Conservation (phyloP, 352 stramenopile genomes). For the Elongisporangium undulatum region DNA sequence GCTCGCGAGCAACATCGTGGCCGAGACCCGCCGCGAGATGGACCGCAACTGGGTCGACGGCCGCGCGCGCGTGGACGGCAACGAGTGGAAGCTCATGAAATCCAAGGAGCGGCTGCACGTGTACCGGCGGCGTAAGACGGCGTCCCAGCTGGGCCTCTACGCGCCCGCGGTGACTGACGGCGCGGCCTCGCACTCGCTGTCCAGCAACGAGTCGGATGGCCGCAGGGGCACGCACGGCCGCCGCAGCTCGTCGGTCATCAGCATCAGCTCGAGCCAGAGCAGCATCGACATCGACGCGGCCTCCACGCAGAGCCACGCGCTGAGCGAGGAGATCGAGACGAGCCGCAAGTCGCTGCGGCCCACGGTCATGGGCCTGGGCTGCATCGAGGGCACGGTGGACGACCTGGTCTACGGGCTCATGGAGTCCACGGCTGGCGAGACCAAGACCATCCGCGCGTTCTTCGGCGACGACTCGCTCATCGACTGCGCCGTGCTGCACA, state of each 20-base stretch:
- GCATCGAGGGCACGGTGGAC: slow-evolving; percentile 41
- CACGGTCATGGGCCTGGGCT: slow-evolving; percentile 42
- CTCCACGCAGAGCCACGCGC: slow-evolving; percentile 13
- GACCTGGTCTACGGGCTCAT: slow-evolving; percentile 48
- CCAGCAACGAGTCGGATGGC: background rate
- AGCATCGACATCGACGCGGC: slow-evolving; percentile 14
- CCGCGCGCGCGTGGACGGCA: slow-evolving; percentile 48
- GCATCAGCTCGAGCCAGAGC: slow-evolving; percentile 7
- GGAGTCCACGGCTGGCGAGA: slow-evolving; percentile 47
- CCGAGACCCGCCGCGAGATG: slow-evolving; percentile 53
- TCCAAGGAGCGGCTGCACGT: slow-evolving; percentile 64
- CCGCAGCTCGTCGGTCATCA: slow-evolving; percentile 10
- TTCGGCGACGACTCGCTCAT: slow-evolving; percentile 53
- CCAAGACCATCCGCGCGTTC: slow-evolving; percentile 53
- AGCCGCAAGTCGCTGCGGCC: slow-evolving; percentile 42
- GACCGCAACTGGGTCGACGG: slow-evolving; percentile 50
- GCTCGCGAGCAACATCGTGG: slow-evolving; percentile 61
- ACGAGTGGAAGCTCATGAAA: slow-evolving; percentile 65
- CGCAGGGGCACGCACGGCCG: slow-evolving; percentile 1
- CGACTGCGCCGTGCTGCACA: slow-evolving; percentile 59
- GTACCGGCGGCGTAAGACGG: slow-evolving; percentile 36
- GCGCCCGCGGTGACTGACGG: slow-evolving; percentile 9
- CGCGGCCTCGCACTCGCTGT: slow-evolving; percentile 5
- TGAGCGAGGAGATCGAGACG: slow-evolving; percentile 24
- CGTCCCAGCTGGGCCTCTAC: slow-evolving; percentile 37